Evolutionary conservation across 2,329 filamentous ascomycete genomes (phyloP), one percentile per base, ranked within the genome.

Genomic region (Pseudocercospora cruenta): DNA sequence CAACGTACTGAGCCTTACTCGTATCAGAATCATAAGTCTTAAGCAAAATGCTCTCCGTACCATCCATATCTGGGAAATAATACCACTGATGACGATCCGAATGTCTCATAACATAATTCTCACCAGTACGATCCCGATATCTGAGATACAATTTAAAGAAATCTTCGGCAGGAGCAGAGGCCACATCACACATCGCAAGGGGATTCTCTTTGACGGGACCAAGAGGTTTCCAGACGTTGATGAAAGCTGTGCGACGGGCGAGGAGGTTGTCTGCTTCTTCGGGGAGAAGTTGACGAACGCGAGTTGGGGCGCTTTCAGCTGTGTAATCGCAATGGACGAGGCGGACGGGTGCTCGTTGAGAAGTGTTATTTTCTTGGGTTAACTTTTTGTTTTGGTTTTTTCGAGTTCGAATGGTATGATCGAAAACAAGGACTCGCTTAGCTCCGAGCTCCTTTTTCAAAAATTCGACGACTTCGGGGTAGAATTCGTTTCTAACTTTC

Each of bases 241-340:
- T 80, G 65, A 85, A 84, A 31, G 83, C 81, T 60, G 81, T 79
- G 6, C 83, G 80, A 4, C 80, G 79, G 19, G 78, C 73, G 5
- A 84, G 76, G 0, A 85, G 77, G 26, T 75, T 69, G 3, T 77
- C 72, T 0, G 81, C 82, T 62, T 84, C 81, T 4, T 79, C 76
- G 1, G 79, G 78, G 7, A 84, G 76, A 39, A 85, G 80, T 69
- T 82, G 76, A 1, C 73, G 64, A 5, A 84, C 82, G 14, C 82
- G 80, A 24, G 76, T 73, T 8, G 78, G 78, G 1, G 80, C 76
- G 0, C 82, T 82, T 31, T 77, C 71, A 68, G 82, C 81, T 55
- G 82, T 82, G 67, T 84, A 83, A 67, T 85, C 83, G 73, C 84
- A 83, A 69, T 84, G 83, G 1, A 84, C 82, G n/a, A 83, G 78